phyloP scores from a whole-genome alignment of 306 rosid species.

The Castanospermum australe region DNA sequence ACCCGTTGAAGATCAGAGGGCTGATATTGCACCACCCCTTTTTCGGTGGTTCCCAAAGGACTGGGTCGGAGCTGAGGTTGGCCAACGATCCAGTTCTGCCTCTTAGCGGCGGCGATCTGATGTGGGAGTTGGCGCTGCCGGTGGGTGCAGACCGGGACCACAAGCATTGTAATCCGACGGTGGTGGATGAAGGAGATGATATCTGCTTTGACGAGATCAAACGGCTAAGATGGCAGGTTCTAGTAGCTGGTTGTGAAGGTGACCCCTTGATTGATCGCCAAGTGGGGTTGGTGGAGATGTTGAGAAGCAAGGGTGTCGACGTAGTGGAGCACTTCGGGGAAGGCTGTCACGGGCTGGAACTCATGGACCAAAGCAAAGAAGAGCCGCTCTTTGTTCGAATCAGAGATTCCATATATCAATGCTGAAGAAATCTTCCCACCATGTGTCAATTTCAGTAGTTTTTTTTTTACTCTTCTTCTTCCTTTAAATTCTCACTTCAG shows the following conservation, averaged over 20 bases:
- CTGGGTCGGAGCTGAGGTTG: conserved; percentile 37
- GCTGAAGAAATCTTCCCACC: not conserved
- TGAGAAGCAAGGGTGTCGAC: conserved; percentile 23
- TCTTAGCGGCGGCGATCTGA: conserved; percentile 13
- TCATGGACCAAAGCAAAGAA: conserved; percentile 8
- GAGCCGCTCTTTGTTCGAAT: not conserved
- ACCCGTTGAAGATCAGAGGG: conserved; percentile 37
- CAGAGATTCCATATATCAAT: conserved; percentile 5
- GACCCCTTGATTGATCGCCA: conserved; percentile 45
- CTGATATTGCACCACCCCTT: conserved; percentile 47
- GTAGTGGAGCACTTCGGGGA: conserved; percentile 7
- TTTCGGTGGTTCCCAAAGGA: conserved; percentile 47
- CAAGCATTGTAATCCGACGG: conserved; percentile 39
- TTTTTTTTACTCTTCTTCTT: not conserved
- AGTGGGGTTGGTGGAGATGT: conserved; percentile 20
- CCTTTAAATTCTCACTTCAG: not conserved
- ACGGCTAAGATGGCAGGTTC: conserved; percentile 26
- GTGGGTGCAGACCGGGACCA: conserved; percentile 43
- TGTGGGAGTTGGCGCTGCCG: conserved; percentile 49
- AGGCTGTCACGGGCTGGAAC: conserved; percentile 40
- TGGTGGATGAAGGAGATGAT: not conserved
- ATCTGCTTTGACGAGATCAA: not conserved
- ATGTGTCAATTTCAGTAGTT: not conserved
- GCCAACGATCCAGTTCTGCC: conserved; percentile 23
- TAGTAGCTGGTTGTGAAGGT: conserved; percentile 29